Conservation (phyloP, 495 filamentous ascomycete genomes). For the Neurospora sp. region DNA sequence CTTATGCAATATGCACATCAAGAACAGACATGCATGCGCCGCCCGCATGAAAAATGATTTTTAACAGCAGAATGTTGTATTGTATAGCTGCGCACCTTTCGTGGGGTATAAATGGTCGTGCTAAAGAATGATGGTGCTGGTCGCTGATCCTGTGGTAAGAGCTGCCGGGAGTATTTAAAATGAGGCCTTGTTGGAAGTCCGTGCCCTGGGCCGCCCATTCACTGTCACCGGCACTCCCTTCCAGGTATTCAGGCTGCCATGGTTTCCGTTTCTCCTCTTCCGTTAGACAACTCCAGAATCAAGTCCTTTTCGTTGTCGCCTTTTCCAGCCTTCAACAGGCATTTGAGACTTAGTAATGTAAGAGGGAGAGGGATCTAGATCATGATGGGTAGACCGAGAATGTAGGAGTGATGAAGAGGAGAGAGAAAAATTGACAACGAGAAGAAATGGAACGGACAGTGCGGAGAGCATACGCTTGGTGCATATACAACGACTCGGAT, state of each 20-base stretch:
- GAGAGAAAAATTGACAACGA: not conserved
- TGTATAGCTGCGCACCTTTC: not conserved
- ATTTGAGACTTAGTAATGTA: not conserved
- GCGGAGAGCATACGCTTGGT: not conserved
- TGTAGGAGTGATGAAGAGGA: not conserved
- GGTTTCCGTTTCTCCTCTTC: too few relatives aligned
- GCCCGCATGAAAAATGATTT: not conserved
- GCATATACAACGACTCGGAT: not conserved
- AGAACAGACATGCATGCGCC: not conserved
- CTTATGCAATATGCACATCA: not conserved
- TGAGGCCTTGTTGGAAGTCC: not conserved
- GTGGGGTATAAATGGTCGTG: not conserved
- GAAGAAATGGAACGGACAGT: not conserved
- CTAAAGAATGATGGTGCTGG: not conserved
- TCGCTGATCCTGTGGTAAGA: not conserved
- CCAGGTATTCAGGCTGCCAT: too few relatives aligned
- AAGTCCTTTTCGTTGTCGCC: too few relatives aligned
- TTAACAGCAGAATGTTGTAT: not conserved
- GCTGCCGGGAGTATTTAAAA: not conserved
- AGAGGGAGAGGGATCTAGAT: not conserved
- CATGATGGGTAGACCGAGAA: not conserved
- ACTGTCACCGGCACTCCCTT: too few relatives aligned
- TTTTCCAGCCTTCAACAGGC: too few relatives aligned
- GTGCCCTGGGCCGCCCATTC: too few relatives aligned
- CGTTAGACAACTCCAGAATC: too few relatives aligned